Evolutionary conservation across 2,329 filamentous ascomycete species (phyloP), one percentile per base, ranked within the genome.

Genomic region (Phaeosphaeria sp.): DNA sequence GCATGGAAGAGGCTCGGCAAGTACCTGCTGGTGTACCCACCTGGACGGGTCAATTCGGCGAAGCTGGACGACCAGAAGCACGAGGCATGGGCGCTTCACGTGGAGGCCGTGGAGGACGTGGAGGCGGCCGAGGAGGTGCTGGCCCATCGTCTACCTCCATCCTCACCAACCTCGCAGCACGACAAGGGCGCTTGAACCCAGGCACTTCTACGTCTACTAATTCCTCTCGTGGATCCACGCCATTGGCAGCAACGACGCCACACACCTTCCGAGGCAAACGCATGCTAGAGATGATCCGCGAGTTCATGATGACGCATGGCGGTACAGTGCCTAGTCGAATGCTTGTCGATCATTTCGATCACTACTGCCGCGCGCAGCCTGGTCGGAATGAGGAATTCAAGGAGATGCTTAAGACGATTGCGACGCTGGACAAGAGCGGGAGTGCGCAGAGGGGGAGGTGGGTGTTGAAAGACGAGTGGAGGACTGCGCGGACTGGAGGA

Each of bases 281-380:
- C 25, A 82, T 83, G 71, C 66, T 83, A 15, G 76, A 75, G 30
- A 72, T 81, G 67, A 96, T 97, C 55, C 88, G 89, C 41, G 86
- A 89, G 43, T 98, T 93, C 67, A 88, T 98, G 63, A 83, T 84
- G 46, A 83, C 87, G 22, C 92, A 96, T 55, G 90, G 91, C 10
- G 93, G 93, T 3, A 85, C 86, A 33, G 91, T 91, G 6, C 88
- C 91, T 5, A 93, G 90, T 43, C 92, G 96, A 79, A 89, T 92
- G 82, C 78, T 97, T 46, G 90, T 97, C 22, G 91, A 96, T 69
- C 92, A 97, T 71, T 98, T 97, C 77, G 92, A 93, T 76, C 86
- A 87, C 15, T 90, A 88, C 69, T 96, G 92, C 72, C 85, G 84
- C 21, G 90, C 87, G 44, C 78, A 83, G 23, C 85, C 87, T 60